A percentile compares a stretch with the other conserved stretches of the same genome.
Evolutionary conservation across 129 eudicot species (phyloP).

Genomic region (Lonicera japonica): DNA sequence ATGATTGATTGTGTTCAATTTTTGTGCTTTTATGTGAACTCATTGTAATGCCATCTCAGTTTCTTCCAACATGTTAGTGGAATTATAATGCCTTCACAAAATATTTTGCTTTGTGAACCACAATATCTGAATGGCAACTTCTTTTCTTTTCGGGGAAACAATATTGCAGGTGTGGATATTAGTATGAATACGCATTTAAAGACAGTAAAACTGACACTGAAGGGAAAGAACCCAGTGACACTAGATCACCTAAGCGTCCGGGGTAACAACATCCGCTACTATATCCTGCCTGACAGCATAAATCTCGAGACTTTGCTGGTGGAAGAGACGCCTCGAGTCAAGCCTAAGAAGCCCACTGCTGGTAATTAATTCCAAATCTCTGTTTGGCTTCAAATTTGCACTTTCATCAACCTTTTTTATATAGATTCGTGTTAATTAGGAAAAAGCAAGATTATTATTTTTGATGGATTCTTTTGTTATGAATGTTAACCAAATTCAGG

Average conservation of each 20-base stretch:
- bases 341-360: conserved; percentile 95
- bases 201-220: conserved; percentile 82
- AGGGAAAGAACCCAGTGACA: conserved; percentile 89
- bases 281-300: conserved; percentile 90
- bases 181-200: conserved; percentile 95
- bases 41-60: too few relatives aligned
- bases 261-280: conserved; percentile 89
- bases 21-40: too few relatives aligned
- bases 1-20: too few relatives aligned
- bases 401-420: too few relatives aligned
- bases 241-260: conserved; percentile 93
- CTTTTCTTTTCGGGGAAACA: too few relatives aligned
- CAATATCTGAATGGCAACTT: not conserved
- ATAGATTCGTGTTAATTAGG: not conserved
- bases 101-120: not conserved
- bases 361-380: conserved; percentile 47
- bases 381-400: too few relatives aligned
- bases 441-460: not conserved
- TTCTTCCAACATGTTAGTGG: too few relatives aligned
- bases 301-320: conserved; percentile 90
- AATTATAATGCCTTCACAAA: not conserved
- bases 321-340: conserved; percentile 90
- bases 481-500: conserved; percentile 30
- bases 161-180: conserved; percentile 73
- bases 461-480: not conserved